Evolutionary conservation across 305 asterid species (phyloP), one percentile per base, ranked within the genome.

Genomic region (Solanum hybrid): DNA sequence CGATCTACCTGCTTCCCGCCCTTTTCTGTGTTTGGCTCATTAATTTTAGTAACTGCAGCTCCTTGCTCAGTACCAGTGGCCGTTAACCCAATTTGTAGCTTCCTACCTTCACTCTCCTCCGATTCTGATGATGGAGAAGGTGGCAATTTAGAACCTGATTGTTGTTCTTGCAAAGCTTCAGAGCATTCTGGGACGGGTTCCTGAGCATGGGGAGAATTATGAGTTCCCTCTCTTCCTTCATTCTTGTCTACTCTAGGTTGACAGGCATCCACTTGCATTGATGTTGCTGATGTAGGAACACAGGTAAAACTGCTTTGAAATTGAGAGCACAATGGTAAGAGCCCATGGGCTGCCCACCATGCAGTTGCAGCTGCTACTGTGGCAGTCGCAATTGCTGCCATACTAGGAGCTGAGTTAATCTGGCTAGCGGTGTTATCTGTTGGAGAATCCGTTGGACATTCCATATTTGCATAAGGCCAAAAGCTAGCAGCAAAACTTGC

Each of bases 321-420:
- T 17, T 98, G 99, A 91, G 97, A 89, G 91, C 96, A 96, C 88
- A 95, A 79, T 75, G 99, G 99, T 88, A 97, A 95, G 88, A 97
- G 94, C 82, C 99, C 99, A 89, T 96, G 95, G 89, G 99, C 98
- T 7, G 99, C 95, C 99, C 99, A 97, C 99, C 99, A 97, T 76
- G 99, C 96, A 72, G 98, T 94, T 89, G 99, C 99, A 86, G 99
- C 98, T 66, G 99, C 98, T 81, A 96, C 99, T 14, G 99, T 97
- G 76, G 98, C 99, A 84, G 97, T 96, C 88, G 99, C 98, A 92
- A 97, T 92, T 90, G 98, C 95, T 34, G 94, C 97, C 91, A 95
- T 90, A 91, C 94, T 92, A 37, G 98, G 98, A 93, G 96, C 89
- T 79, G 95, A 64, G 90, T 90, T 94, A 20, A 91, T 87, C 79